phyloP scores from a whole-genome alignment of 1,284 basidiomycete genomes.

The Cystobasidium sp. region DNA sequence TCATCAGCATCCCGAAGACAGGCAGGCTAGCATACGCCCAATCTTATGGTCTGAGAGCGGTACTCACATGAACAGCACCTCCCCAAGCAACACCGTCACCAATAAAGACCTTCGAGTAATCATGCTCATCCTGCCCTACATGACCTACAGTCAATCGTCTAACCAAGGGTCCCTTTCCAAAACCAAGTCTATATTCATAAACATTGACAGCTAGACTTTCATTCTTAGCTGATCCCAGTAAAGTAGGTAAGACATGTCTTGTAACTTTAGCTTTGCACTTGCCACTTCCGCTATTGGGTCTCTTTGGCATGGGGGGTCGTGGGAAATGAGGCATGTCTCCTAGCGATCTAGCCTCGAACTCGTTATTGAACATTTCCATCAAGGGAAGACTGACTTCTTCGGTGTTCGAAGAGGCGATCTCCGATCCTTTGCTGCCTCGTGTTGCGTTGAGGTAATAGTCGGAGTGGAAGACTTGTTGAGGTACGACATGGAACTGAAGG shows the following conservation, averaged over 20 bases:
- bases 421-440: not conserved
- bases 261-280: conserved; percentile 48
- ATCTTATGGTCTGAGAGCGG: not conserved
- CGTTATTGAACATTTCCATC: not conserved
- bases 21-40: not conserved
- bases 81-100: conserved; percentile 49
- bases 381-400: conserved; percentile 14
- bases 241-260: conserved; percentile 51
- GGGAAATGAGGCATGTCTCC: conserved; percentile 33
- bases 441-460: conserved; percentile 51
- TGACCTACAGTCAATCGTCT: conserved; percentile 45
- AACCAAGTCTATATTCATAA: conserved; percentile 47
- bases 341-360: conserved; percentile 23
- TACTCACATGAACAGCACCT: conserved; percentile 51
- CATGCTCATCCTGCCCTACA: conserved; percentile 30
- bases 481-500: conserved; percentile 51
- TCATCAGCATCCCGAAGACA: not conserved
- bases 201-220: conserved; percentile 52
- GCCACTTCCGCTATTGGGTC: not conserved
- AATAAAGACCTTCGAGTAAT: conserved; percentile 45
- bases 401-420: conserved; percentile 3
- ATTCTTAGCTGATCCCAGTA: conserved; percentile 49
- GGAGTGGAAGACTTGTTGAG: conserved; percentile 51
- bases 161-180: conserved; percentile 49
- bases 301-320: conserved; percentile 26